Conservation (phyloP, 2,329 filamentous ascomycete genomes). For the Metarhizium brunneum region DNA sequence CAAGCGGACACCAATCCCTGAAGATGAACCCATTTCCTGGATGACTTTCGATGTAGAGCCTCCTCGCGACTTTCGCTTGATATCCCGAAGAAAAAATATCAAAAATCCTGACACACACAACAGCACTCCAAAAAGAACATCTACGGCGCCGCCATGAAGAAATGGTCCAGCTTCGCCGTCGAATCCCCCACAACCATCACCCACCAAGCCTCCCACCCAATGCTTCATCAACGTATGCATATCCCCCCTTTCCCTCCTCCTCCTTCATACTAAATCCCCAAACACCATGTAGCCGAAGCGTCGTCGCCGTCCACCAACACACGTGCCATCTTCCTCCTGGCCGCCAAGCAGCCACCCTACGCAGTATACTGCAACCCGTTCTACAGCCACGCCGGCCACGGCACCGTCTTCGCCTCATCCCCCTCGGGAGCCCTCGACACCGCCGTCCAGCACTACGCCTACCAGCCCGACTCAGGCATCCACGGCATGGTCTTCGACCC, state of each 20-base stretch:
- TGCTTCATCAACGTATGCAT: conserved; percentile 65
- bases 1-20: conserved; percentile 71
- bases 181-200: conserved; percentile 66
- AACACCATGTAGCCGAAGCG: conserved; percentile 48
- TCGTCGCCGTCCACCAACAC: conserved; percentile 66
- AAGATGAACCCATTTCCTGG: conserved; percentile 86
- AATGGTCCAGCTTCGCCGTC: conserved; percentile 77
- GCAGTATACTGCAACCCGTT: conserved; percentile 86
- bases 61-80: no score
- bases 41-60: conserved; percentile 77
- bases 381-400: conserved; percentile 74
- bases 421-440: conserved; percentile 44
- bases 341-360: conserved; percentile 68
- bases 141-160: conserved; percentile 89
- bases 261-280: not conserved
- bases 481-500: conserved; percentile 78
- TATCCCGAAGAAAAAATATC: not conserved
- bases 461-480: conserved; percentile 61
- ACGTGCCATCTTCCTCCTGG: conserved; percentile 79
- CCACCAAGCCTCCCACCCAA: conserved; percentile 64
- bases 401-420: conserved; percentile 64
- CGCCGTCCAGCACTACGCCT: conserved; percentile 65
- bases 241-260: not conserved
- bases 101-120: not conserved
- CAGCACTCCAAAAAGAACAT: conserved; percentile 76